Percentiles rank a stretch among this genome's conserved stretches.
Conservation (phyloP, 2,329 filamentous ascomycete genomes). For the Cyphellophora attinorum region DNA sequence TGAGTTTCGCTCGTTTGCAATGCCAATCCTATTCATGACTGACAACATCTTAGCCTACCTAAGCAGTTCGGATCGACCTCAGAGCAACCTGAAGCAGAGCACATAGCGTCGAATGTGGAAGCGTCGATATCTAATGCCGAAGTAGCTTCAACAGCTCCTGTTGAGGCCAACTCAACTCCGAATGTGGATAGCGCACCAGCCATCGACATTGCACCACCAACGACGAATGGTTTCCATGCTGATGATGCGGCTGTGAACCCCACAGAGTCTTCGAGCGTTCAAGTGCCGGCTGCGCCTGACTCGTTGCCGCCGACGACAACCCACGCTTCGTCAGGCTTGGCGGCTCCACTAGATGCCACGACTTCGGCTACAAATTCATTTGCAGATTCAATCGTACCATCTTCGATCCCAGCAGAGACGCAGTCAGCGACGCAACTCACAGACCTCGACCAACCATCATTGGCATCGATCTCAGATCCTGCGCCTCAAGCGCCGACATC, state of each 20-base stretch:
- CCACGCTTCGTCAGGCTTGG: background rate
- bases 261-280: too few relatives aligned
- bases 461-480: constrained; percentile 8
- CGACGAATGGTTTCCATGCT: background rate
- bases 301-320: background rate
- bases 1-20: constrained; percentile 7
- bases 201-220: background rate
- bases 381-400: constrained; percentile 12
- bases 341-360: background rate
- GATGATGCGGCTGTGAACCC: background rate
- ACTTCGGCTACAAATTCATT: background rate
- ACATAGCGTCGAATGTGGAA: constrained; percentile 14
- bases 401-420: constrained; percentile 13
- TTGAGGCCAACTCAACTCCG: background rate
- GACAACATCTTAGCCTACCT: constrained; percentile 15
- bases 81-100: constrained; percentile 12
- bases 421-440: constrained; percentile 9
- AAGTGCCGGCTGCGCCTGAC: background rate
- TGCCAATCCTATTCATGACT: constrained; percentile 4
- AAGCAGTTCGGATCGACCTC: constrained; percentile 15
- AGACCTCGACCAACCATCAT: constrained; percentile 6
- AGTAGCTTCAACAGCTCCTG: background rate
- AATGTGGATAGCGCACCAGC: background rate
- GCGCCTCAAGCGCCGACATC: constrained; percentile 18
- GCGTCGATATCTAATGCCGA: constrained; percentile 18